phyloP scores from a whole-genome alignment of 345 rosid species.

The Aquilaria sinensis region DNA sequence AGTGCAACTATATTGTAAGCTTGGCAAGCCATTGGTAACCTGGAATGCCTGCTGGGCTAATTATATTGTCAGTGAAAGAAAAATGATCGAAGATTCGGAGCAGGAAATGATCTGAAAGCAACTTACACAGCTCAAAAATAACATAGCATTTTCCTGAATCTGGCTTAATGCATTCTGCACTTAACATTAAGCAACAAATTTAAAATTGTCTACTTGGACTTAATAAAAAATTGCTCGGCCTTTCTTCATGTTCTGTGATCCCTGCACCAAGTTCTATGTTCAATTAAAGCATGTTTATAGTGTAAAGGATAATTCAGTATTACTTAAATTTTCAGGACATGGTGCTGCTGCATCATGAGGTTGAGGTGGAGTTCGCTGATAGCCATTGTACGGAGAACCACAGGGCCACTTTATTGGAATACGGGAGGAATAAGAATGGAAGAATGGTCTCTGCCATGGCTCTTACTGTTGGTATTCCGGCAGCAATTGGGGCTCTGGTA shows the following conservation, averaged over 20 bases:
- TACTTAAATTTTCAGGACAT: constrained; percentile 54
- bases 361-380: constrained; percentile 76
- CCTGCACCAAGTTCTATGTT: no score
- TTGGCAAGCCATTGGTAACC: no score
- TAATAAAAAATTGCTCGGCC: not conserved
- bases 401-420: constrained; percentile 69
- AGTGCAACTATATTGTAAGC: no score
- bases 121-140: no score
- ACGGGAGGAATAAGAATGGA: constrained; percentile 56
- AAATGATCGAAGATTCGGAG: no score
- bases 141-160: no score
- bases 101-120: no score
- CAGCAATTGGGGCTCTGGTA: constrained; percentile 90
- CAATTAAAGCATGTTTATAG: no score
- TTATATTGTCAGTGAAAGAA: no score
- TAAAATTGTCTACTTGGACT: not conserved
- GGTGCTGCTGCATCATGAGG: constrained; percentile 89
- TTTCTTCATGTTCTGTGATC: not conserved
- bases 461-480: constrained; percentile 85
- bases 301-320: not conserved
- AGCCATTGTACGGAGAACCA: constrained; percentile 43
- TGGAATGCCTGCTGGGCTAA: no score
- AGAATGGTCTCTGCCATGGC: constrained; percentile 77
- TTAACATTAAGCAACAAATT: no score
- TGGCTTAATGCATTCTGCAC: no score